Conservation (phyloP, 805 yeast species). For the Saturnispora sekii region DNA sequence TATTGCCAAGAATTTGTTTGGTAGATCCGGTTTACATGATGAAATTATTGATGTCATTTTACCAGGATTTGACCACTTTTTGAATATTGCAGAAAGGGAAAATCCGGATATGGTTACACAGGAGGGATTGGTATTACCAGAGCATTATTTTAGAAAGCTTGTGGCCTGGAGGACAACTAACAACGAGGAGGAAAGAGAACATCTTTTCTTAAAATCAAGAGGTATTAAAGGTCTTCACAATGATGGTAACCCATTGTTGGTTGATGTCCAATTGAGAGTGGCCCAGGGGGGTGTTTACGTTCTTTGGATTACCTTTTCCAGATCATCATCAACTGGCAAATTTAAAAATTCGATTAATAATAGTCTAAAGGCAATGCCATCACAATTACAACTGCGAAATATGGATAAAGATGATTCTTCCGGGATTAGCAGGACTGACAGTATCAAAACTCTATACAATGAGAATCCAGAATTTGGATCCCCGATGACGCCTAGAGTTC, state of each 20-base stretch:
- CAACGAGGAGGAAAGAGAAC: constrained; percentile 34
- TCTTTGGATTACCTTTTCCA: constrained; percentile 81
- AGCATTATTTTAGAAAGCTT: constrained; percentile 75
- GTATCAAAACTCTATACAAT: not conserved
- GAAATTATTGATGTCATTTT: constrained; percentile 46
- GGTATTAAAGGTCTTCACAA: constrained; percentile 63
- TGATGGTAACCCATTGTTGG: constrained; percentile 54
- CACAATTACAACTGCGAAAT: constrained; percentile 5
- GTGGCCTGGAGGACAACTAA: constrained; percentile 32
- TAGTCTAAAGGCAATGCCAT: constrained; percentile 4
- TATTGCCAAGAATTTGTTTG: constrained; percentile 69
- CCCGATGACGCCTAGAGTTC: not conserved
- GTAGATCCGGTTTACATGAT: constrained; percentile 42
- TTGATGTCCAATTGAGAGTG: constrained; percentile 78
- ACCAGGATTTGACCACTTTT: constrained; percentile 48
- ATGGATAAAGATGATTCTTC: constrained; percentile 7
- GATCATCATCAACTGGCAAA: constrained; percentile 22
- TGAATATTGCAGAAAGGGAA: constrained; percentile 33
- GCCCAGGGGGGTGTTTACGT: constrained; percentile 48
- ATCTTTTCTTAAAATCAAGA: constrained; percentile 45
- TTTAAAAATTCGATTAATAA: not conserved
- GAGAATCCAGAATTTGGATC: not conserved
- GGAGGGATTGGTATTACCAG: constrained; percentile 80
- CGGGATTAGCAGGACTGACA: not conserved
- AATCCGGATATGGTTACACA: constrained; percentile 30